Conservation (phyloP, 257 asterid species). For the Haberlea rhodopensis region DNA sequence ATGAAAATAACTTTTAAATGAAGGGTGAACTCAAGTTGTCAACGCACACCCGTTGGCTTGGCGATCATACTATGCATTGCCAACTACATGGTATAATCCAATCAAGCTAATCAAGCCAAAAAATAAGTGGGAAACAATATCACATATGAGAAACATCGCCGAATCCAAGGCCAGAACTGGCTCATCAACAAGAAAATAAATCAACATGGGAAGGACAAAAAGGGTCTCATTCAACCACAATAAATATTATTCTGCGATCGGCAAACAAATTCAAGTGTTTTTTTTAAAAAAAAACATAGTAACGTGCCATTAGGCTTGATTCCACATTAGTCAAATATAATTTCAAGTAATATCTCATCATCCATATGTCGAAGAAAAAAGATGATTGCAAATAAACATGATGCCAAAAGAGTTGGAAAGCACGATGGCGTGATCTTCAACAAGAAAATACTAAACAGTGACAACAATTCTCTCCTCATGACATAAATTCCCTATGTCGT, state of each 20-base stretch:
- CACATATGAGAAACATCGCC: neutral
- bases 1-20: too few species aligned
- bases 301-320: slow-evolving; percentile 12
- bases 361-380: slow-evolving; percentile 21
- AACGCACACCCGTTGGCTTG: neutral
- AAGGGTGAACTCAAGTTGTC: neutral
- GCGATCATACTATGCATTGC: neutral
- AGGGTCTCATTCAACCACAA: neutral
- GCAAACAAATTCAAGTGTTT: slow-evolving; percentile 25
- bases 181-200: neutral
- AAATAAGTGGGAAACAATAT: neutral
- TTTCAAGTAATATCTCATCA: slow-evolving; percentile 8
- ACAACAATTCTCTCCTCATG: neutral
- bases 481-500: neutral
- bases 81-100: neutral
- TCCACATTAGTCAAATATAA: slow-evolving; percentile 23
- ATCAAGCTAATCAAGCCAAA: neutral
- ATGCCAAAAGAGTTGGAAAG: slow-evolving; percentile 14
- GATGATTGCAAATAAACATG: slow-evolving; percentile 11
- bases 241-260: slow-evolving; percentile 14
- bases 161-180: neutral
- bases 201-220: neutral
- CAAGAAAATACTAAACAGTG: neutral
- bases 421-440: slow-evolving; percentile 22
- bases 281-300: neutral